Evolutionary conservation across 164 flowering plant genomes (phyloP).

Genomic region (Umbellularia californica): DNA sequence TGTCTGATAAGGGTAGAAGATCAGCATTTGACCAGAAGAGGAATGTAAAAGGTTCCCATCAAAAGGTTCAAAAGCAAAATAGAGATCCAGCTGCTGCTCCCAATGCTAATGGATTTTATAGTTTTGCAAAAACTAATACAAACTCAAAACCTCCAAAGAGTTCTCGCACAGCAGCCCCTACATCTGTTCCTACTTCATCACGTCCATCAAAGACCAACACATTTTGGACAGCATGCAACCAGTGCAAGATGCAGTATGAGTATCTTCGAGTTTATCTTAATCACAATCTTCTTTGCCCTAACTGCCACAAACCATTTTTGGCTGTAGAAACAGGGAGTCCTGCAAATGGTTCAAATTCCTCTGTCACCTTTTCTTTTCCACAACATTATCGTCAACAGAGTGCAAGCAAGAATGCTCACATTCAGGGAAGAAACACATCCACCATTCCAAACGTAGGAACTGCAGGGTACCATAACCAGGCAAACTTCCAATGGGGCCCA

Average conservation of each 20-base stretch:
- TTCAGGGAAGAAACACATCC: constrained; percentile 23
- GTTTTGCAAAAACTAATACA: constrained; percentile 23
- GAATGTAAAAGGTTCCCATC: constrained; percentile 19
- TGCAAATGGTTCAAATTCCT: constrained; percentile 25
- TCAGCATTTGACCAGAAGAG: constrained; percentile 55
- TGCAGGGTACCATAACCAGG: constrained; percentile 19
- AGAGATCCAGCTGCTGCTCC: constrained; percentile 23
- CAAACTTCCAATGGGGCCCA: constrained; percentile 51
- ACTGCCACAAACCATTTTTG: constrained; percentile 55
- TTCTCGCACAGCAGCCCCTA: constrained; percentile 11
- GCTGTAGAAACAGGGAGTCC: constrained; percentile 49
- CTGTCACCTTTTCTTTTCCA: constrained; percentile 14
- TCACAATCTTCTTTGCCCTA: constrained; percentile 53
- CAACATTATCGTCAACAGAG: constrained; percentile 1
- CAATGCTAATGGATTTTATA: constrained; percentile 39
- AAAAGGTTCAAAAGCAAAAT: constrained; percentile 16
- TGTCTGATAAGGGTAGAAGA: constrained; percentile 67
- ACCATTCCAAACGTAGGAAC: constrained; percentile 20
- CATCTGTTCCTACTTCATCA: constrained; percentile 26
- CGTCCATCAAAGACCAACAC: constrained; percentile 25
- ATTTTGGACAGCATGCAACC: constrained; percentile 73
- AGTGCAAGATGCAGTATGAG: constrained; percentile 71
- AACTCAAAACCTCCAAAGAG: constrained; percentile 26
- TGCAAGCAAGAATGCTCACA: constrained; percentile 22
- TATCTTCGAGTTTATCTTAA: constrained; percentile 57